Base-by-base conservation (phyloP, 805 yeast genomes). In the Jamesozyma rosinii region DNA sequence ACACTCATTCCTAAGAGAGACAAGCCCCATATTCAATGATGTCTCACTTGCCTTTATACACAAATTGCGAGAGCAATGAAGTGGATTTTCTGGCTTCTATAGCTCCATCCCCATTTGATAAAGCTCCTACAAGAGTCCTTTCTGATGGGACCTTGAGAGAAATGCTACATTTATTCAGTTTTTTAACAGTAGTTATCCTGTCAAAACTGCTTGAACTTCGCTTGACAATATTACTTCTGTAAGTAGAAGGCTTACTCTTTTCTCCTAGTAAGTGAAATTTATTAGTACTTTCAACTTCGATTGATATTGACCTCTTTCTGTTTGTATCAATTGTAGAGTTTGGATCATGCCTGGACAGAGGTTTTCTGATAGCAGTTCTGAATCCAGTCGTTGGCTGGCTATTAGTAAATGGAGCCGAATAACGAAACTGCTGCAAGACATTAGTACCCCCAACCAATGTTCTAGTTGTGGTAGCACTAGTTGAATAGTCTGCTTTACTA, bases 41-140 rank as follows among this genome's bases (percentile, higher is more conserved):
- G n/a, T n/a, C 35, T 32, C 18, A 32, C 17, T 44, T 42, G 11
- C 46, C 49, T 38, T 45, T 50, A 36, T 55, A 55, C 8, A 47
- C 46, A 45, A 40, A 55, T 38, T 53, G 46, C 20, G 59, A 50
- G 8, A 55, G 41, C 30, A 50, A 44, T 2, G 59, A 54, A 11
- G 46, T 35, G 4, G 57, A 46, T 37, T 58, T 52, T 8, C 35
- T 37, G 6, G 55, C 50, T 2, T 52, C 49, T 14, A 49, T 37
- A 35, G 9, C 17, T 17, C 14, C 27, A 13, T 31, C 14, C 10
- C 11, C 29, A 8, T 11, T 35, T 14, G n/a, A 31, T 31, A 11
- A 17, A 14, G n/a, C 17, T 31, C 34, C 17, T 31, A 6, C n/a
- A 5, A 15, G 15, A 6, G 18, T 8, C n/a, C 34, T 34, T 37